A percentile compares a stretch with the other conserved stretches of the same genome.
These are phyloP conservation scores for Euptelea pleiosperma DNA, from an alignment of 164 flowering plant genomes.

Conservation along the genomic window DNA sequence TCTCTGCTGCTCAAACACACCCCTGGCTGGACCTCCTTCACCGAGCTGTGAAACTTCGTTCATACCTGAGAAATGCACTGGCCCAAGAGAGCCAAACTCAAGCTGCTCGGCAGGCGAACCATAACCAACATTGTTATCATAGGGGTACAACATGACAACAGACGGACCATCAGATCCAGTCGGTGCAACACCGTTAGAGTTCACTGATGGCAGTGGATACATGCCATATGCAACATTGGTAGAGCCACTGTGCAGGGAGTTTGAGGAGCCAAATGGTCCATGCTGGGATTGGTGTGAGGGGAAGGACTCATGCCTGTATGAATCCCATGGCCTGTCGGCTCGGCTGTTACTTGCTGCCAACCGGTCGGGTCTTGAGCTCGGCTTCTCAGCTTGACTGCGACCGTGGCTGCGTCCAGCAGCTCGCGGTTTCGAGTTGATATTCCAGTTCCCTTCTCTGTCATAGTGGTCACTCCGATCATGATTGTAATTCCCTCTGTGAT, in stretches of 20 bases:
- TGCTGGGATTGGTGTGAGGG: slow-evolving; percentile 59
- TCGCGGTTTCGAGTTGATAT: slow-evolving; percentile 51
- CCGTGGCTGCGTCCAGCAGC: slow-evolving; percentile 53
- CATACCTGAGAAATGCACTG: slow-evolving; percentile 46
- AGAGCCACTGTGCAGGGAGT: slow-evolving; percentile 42
- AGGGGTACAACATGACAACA: slow-evolving; percentile 78
- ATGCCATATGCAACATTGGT: slow-evolving; percentile 59
- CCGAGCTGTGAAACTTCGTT: slow-evolving; percentile 43
- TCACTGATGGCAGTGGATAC: slow-evolving; percentile 52
- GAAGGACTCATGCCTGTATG: slow-evolving; percentile 51
- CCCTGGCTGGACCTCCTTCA: slow-evolving; percentile 47
- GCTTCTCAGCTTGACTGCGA: slow-evolving; percentile 63
- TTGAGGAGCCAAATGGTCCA: slow-evolving; percentile 49
- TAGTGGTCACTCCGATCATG: slow-evolving; percentile 64
- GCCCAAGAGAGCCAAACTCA: slow-evolving; percentile 86
- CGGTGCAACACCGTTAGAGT: slow-evolving; percentile 49
- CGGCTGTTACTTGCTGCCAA: slow-evolving; percentile 44
- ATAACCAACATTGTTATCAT: slow-evolving; percentile 57
- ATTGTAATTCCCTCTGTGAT: slow-evolving; percentile 52
- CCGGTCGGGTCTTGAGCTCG: slow-evolving; percentile 53
- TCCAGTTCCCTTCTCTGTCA: slow-evolving; percentile 92
- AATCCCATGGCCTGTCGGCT: slow-evolving; percentile 57
- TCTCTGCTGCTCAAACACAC: slow-evolving; percentile 49
- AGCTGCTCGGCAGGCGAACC: slow-evolving; percentile 61
- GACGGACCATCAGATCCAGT: slow-evolving; percentile 60